phyloP scores from a whole-genome alignment of 139 green algal genomes.

The Helicosporidium sp. region DNA sequence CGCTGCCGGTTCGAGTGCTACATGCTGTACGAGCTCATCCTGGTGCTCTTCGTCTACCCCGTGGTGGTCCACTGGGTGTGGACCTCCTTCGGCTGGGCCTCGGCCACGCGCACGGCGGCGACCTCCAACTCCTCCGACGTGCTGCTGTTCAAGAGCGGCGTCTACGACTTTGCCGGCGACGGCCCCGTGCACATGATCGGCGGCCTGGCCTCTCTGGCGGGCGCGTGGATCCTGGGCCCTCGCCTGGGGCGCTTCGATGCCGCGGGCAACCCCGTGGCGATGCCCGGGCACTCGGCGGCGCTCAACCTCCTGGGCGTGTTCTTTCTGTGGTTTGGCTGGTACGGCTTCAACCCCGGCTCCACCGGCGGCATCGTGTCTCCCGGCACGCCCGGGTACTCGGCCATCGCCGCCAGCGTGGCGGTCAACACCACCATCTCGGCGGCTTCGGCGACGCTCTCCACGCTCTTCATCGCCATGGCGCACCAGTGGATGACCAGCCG shows the following conservation, averaged over 20 bases:
- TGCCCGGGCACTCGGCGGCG: conserved; percentile 55
- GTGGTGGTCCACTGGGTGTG: conserved; percentile 42
- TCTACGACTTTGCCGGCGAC: conserved; percentile 37
- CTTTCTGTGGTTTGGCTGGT: conserved; percentile 84
- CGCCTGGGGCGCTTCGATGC: conserved; percentile 76
- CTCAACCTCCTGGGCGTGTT: conserved; percentile 48
- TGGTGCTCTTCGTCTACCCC: conserved; percentile 52
- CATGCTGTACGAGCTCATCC: conserved; percentile 38
- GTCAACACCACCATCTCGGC: conserved; percentile 58
- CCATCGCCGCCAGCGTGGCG: conserved; percentile 19
- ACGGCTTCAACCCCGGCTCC: conserved; percentile 32
- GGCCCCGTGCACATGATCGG: conserved; percentile 52
- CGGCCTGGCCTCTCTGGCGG: conserved; percentile 60
- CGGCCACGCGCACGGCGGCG: conserved; percentile 2
- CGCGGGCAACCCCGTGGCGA: conserved; percentile 53
- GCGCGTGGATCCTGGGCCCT: conserved; percentile 61
- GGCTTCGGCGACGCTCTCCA: conserved; percentile 8
- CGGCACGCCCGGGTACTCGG: conserved; percentile 3
- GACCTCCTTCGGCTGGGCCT: conserved; percentile 25
- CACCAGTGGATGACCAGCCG: conserved; percentile 18
- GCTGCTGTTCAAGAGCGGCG: conserved; percentile 18
- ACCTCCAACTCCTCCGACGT: conserved; percentile 5
- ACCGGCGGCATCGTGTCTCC: conserved; percentile 24
- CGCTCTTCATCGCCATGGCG: conserved; percentile 15
- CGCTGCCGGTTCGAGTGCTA: conserved; percentile 29